Evolutionary conservation across 805 yeast species (phyloP).

Genomic region (Limtongozyma cylindracea): DNA sequence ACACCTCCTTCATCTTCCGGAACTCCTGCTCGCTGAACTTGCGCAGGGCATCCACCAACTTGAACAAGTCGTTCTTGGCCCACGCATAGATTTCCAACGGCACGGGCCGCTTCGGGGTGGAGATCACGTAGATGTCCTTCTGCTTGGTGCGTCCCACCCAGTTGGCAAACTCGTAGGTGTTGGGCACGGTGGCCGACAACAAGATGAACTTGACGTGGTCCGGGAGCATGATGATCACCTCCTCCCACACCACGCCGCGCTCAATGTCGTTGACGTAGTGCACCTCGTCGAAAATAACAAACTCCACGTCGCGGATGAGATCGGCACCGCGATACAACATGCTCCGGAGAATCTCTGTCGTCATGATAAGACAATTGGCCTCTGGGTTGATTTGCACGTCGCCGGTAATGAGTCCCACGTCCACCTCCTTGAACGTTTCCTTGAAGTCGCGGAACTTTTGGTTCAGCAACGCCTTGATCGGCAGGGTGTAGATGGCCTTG

Average conservation of each 20-base stretch:
- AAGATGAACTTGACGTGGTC: conserved; percentile 85
- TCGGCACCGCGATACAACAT: conserved; percentile 97
- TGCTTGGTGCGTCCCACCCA: conserved; percentile 98
- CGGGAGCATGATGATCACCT: conserved; percentile 91
- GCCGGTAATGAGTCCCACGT: conserved; percentile 89
- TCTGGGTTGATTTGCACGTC: conserved; percentile 96
- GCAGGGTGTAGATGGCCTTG: conserved; percentile 88
- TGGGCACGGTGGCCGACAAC: conserved; percentile 95
- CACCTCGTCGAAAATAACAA: conserved; percentile 93
- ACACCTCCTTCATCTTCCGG: conserved; percentile 20
- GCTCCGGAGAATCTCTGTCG: conserved; percentile 84
- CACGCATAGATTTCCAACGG: conserved; percentile 74
- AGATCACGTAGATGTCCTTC: conserved; percentile 86
- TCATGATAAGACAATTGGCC: conserved; percentile 90
- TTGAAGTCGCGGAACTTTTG: conserved; percentile 80
- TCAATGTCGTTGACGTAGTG: conserved; percentile 94
- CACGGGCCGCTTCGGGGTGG: conserved; percentile 91
- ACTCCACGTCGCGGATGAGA: conserved; percentile 86
- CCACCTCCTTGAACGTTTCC: conserved; percentile 53
- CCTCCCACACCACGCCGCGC: conserved; percentile 99
- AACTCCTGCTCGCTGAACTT: conserved; percentile 43
- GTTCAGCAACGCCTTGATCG: conserved; percentile 75
- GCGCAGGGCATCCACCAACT: conserved; percentile 52
- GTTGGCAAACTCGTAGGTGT: conserved; percentile 88
- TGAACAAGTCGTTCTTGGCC: conserved; percentile 53